Evolutionary conservation across 169 alveolate species (phyloP).

Genomic region (Plasmodium malariae): DNA sequence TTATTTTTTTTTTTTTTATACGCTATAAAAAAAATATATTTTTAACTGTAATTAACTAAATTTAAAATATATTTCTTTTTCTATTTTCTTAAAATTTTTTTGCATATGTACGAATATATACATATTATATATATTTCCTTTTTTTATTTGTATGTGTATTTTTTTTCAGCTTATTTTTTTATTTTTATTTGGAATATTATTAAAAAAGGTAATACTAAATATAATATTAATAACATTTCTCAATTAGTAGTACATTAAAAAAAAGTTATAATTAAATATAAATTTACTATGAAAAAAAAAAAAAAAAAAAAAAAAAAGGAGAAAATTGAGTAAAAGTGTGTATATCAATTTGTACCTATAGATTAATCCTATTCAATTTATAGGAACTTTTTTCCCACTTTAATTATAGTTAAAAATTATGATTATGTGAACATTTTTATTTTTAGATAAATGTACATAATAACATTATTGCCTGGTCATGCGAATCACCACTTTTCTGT

Average conservation of each 20-base stretch:
- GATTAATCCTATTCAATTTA: slow-evolving; percentile 44
- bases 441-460: slow-evolving; percentile 1
- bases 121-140: too few relatives aligned
- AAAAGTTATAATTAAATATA: slow-evolving; percentile 2
- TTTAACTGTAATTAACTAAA: background rate
- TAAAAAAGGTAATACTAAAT: slow-evolving; percentile 9
- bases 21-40: background rate
- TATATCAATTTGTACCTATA: slow-evolving; percentile 34
- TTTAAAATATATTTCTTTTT: background rate
- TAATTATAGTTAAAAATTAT: slow-evolving; percentile 1
- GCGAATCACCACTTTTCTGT: slow-evolving; percentile 16
- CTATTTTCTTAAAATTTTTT: slow-evolving; percentile 3
- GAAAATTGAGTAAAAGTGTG: slow-evolving; percentile 29
- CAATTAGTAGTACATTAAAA: background rate
- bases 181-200: background rate
- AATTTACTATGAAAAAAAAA: slow-evolving; percentile 10
- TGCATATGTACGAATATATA: too few relatives aligned
- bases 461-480: background rate
- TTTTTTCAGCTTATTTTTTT: slow-evolving; percentile 3
- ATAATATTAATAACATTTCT: slow-evolving; percentile 6
- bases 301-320: slow-evolving; percentile 37
- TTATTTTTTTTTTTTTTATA: slow-evolving; percentile 5
- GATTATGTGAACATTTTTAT: slow-evolving; percentile 5
- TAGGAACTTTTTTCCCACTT: slow-evolving; percentile 27
- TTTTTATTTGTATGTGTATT: too few relatives aligned